Conservation (phyloP, 306 rosid genomes). For the Lithocarpus polystachyus region DNA sequence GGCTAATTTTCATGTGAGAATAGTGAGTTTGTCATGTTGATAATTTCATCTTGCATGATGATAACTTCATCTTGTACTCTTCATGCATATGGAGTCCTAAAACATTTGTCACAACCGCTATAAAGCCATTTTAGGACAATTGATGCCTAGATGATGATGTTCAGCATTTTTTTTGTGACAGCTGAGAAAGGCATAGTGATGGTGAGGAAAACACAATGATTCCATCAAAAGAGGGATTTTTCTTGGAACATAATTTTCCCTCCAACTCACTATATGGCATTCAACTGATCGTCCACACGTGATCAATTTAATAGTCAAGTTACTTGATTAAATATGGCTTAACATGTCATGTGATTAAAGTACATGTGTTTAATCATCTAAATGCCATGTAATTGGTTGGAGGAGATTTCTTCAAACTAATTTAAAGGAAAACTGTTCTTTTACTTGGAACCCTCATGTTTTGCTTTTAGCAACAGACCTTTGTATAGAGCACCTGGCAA, state of each 20-base stretch:
- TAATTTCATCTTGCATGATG: neutral
- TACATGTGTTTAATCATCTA: too few relatives aligned
- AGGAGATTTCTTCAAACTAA: too few relatives aligned
- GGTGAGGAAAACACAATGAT: neutral
- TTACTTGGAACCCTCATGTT: neutral
- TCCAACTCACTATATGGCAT: too few relatives aligned
- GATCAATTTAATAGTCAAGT: too few relatives aligned
- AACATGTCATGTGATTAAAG: too few relatives aligned
- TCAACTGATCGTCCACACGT: too few relatives aligned
- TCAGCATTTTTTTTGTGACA: neutral
- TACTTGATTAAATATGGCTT: too few relatives aligned
- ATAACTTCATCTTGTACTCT: too few relatives aligned
- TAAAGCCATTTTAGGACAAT: neutral
- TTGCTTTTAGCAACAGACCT: neutral
- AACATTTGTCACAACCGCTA: neutral
- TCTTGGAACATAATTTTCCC: neutral
- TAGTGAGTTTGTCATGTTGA: neutral
- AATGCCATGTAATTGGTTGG: too few relatives aligned
- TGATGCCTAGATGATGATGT: neutral
- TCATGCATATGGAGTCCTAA: neutral
- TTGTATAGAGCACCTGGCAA: neutral
- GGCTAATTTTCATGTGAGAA: neutral
- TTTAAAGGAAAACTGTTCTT: too few relatives aligned
- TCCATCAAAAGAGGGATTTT: neutral
- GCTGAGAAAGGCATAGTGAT: neutral